Conservation (phyloP, 768 basidiomycete species). For the Saitozyma sp. region DNA sequence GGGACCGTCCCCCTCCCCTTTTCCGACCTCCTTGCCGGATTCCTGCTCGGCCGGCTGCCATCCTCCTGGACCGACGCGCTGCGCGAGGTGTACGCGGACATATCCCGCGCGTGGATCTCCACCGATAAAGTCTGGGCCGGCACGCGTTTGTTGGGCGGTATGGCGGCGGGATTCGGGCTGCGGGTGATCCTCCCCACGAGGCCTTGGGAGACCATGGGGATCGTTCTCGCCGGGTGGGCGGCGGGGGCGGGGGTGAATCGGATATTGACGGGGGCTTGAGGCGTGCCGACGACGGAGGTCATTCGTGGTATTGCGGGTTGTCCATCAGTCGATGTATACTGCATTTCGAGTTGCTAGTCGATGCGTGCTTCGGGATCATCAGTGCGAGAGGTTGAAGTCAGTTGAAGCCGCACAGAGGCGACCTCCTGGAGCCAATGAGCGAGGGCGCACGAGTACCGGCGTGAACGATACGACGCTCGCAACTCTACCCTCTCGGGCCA, state of each 20-base stretch:
- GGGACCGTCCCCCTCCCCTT: not conserved
- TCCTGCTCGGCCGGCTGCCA: not conserved
- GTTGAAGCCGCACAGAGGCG: no score
- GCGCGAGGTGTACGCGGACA: not conserved
- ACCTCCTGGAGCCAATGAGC: no score
- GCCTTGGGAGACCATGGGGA: slow-evolving; percentile 44
- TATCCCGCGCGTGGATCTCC: slow-evolving; percentile 8
- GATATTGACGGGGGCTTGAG: not conserved
- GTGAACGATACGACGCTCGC: no score
- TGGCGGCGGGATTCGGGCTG: slow-evolving; percentile 51
- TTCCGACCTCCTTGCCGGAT: not conserved
- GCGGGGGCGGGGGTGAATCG: slow-evolving; percentile 17
- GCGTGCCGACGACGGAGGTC: not conserved
- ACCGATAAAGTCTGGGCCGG: slow-evolving; percentile 47
- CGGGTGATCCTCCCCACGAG: slow-evolving; percentile 45
- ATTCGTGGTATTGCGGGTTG: no score
- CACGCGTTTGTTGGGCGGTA: slow-evolving; percentile 45
- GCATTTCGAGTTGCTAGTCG: no score
- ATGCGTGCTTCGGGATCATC: no score
- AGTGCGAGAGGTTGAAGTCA: no score
- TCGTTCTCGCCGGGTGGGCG: slow-evolving; percentile 46
- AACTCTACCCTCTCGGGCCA: no score
- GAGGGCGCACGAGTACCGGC: no score
- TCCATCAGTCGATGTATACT: no score
- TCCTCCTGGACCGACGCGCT: not conserved